Conservation (phyloP, 495 filamentous ascomycete genomes). For the Podospora anserina region DNA sequence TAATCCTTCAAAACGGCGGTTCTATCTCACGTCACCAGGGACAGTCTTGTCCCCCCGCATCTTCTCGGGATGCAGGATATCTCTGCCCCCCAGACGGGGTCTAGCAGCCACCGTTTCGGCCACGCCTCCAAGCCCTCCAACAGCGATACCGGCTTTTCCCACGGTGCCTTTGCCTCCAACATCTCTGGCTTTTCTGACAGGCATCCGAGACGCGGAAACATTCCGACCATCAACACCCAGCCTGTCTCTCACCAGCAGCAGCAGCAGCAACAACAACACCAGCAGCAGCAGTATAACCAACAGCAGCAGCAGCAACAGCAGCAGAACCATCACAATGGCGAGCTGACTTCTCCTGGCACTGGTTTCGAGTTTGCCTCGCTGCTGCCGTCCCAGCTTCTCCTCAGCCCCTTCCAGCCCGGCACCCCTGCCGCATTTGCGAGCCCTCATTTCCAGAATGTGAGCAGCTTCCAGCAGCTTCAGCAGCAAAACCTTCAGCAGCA, state of each 20-base stretch:
- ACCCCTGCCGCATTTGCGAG: slow-evolving; percentile 85
- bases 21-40: slow-evolving; percentile 63
- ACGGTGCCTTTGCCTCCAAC: slow-evolving; percentile 84
- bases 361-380: slow-evolving; percentile 93
- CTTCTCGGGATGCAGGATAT: slow-evolving; percentile 85
- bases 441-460: slow-evolving; percentile 84
- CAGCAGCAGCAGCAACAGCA: slow-evolving; percentile 37
- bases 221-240: slow-evolving; percentile 88
- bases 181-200: slow-evolving; percentile 76
- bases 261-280: not conserved
- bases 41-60: slow-evolving; percentile 73
- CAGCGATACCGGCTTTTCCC: slow-evolving; percentile 83
- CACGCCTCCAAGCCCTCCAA: slow-evolving; percentile 70
- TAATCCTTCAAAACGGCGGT: slow-evolving; percentile 68
- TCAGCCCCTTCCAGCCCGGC: slow-evolving; percentile 95
- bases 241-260: slow-evolving; percentile 46
- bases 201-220: slow-evolving; percentile 75
- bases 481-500: slow-evolving; percentile 57
- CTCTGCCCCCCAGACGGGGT: slow-evolving; percentile 58
- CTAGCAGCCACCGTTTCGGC: slow-evolving; percentile 57
- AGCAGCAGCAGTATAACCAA: slow-evolving; percentile 29
- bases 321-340: slow-evolving; percentile 43
- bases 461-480: slow-evolving; percentile 68
- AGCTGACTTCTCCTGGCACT: slow-evolving; percentile 82
- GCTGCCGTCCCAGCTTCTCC: slow-evolving; percentile 86